phyloP scores from a whole-genome alignment of 1,284 basidiomycete genomes.

The Ganoderma resinaceum region DNA sequence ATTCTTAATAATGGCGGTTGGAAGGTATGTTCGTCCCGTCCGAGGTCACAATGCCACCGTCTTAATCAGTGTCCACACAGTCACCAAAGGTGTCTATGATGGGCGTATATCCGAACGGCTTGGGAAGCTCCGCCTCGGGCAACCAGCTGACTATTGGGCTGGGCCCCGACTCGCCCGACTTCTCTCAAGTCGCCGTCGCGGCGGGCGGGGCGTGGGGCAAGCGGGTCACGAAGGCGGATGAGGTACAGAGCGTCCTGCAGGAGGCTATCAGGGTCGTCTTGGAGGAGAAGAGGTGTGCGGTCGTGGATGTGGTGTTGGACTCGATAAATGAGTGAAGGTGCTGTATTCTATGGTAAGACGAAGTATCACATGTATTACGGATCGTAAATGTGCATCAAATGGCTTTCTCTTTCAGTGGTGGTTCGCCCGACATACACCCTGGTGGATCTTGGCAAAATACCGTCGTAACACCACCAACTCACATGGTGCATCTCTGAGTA shows the following conservation, averaged over 20 bases:
- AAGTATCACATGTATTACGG: neutral
- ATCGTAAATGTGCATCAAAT: neutral
- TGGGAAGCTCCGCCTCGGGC: conserved; percentile 54
- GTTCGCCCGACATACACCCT: no score
- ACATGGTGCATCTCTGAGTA: no score
- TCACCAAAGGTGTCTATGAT: conserved; percentile 70
- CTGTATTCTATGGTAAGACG: neutral
- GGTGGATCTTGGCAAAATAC: no score
- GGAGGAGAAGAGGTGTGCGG: conserved; percentile 64
- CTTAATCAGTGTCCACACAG: conserved; percentile 37
- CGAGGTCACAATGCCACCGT: conserved; percentile 3
- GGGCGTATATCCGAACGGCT: conserved; percentile 63
- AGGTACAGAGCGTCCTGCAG: conserved; percentile 50
- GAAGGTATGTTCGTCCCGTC: conserved; percentile 47
- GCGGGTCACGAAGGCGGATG: conserved; percentile 46
- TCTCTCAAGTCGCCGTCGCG: conserved; percentile 65
- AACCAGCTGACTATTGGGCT: conserved; percentile 65
- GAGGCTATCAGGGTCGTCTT: conserved; percentile 61
- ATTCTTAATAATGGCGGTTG: conserved; percentile 76
- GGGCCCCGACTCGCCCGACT: conserved; percentile 65
- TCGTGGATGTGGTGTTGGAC: conserved; percentile 50
- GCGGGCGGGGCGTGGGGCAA: conserved; percentile 69
- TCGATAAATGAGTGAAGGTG: neutral
- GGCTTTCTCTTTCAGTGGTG: no score
- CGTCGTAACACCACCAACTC: conserved; percentile 6